Base-by-base conservation (phyloP, 768 basidiomycete genomes). In the Kwoniella shandongensis region DNA sequence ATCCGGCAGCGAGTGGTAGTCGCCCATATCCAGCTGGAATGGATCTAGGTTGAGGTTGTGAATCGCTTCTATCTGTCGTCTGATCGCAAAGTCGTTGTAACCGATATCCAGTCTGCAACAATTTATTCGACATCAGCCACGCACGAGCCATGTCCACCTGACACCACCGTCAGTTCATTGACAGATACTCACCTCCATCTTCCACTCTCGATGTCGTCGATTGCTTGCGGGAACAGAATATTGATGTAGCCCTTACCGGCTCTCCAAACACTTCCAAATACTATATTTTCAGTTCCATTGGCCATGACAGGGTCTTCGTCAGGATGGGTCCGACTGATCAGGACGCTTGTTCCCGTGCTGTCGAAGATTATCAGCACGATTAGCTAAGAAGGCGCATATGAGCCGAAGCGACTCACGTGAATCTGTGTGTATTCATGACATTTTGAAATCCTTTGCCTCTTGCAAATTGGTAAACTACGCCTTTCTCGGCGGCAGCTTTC, bases 31-130 rank as follows among this genome's bases (percentile, higher is more conserved):
- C 48, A 63, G 73, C 29, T 62, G 51, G 2, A 69, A 67, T 0
- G 85, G 82, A 62, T 91, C 83, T 18, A 81, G 77, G 52, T 82
- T 79, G 23, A 91, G 71, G 25, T 81, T 74, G 6, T 75, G 65
- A 22, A 92, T 81, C 10, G 91, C 89, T 1, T 79, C 76, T 8
- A 83, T 80, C 84, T 91, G 90, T 40, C 88, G 82, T 27, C 84
- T 79, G 58, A 82, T 85, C 13, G 84, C 80, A 44, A 88, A 81
- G 58, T 85, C 83, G 22, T 85, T 85, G 10, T 80, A 80, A 4
- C 86, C 87, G 1, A 90, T 72, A 66, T 93, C 91, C 42, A 93
- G 66, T 39, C 79, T 79, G 23, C 2, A 20, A 22, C 20, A 15
- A 49, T 40, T 22, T 45, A 27, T 26, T 13, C 11, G 8, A 67